Conservation (phyloP, 345 rosid species). For the Barbarea vulgaris region DNA sequence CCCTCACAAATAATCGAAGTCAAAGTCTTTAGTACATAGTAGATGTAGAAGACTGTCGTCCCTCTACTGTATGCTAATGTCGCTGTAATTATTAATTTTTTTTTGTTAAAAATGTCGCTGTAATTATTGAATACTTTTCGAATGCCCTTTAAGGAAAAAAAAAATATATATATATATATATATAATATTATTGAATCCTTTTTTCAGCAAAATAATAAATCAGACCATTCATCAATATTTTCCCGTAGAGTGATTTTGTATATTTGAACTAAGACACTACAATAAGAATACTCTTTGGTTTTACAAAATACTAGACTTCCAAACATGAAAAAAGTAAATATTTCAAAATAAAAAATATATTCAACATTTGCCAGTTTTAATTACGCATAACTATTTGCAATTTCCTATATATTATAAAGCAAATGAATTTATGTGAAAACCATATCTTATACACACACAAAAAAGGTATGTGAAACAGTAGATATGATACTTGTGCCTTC, state of each 20-base stretch:
- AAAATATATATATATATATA: too few species aligned
- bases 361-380: neutral
- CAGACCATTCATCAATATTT: neutral
- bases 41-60: slow-evolving; percentile 62
- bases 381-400: neutral
- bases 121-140: too few species aligned
- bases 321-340: neutral
- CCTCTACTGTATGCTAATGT: slow-evolving; percentile 78
- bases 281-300: too few species aligned
- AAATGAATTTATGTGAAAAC: neutral
- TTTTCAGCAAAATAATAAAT: neutral
- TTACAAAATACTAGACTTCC: neutral
- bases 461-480: neutral
- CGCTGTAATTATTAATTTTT: slow-evolving; percentile 47
- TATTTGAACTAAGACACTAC: neutral
- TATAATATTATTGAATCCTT: too few species aligned
- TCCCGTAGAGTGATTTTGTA: neutral
- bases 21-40: slow-evolving; percentile 66
- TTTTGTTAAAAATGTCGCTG: too few species aligned
- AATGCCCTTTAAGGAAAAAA: too few species aligned
- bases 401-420: neutral
- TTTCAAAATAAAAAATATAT: neutral
- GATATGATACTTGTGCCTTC: slow-evolving; percentile 3
- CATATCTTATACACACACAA: neutral
- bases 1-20: slow-evolving; percentile 80